Evolutionary conservation across 2,329 filamentous ascomycete genomes (phyloP).

Genomic region (Penicillium hordei): DNA sequence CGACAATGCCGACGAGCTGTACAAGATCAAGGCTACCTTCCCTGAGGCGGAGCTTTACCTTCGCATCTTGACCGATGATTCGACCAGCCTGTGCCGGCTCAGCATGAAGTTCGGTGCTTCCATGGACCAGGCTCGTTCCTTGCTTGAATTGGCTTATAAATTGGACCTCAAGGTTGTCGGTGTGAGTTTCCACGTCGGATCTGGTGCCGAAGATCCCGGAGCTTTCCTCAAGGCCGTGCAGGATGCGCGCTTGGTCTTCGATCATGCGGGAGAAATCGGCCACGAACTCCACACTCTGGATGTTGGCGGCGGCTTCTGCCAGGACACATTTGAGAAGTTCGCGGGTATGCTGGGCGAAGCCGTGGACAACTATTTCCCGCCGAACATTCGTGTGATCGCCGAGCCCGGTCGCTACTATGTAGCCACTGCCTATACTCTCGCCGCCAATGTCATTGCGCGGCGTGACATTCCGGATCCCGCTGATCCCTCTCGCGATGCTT

Average conservation of each 20-base stretch:
- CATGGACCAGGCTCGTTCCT: constrained; percentile 73
- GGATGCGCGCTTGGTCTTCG: constrained; percentile 85
- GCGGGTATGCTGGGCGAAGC: constrained; percentile 75
- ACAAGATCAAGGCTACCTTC: constrained; percentile 93
- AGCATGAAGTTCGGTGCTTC: constrained; percentile 97
- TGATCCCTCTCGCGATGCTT: constrained; percentile 53
- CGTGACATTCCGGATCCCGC: constrained; percentile 77
- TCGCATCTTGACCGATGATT: constrained; percentile 95
- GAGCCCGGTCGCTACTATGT: constrained; percentile 98
- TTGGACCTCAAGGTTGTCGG: constrained; percentile 88
- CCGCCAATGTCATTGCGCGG: constrained; percentile 92
- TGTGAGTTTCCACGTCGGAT: constrained; percentile 97
- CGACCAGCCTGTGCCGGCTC: constrained; percentile 86
- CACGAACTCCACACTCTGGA: constrained; percentile 85
- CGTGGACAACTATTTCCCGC: constrained; percentile 84
- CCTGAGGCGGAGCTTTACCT: constrained; percentile 88
- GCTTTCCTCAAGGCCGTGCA: constrained; percentile 88
- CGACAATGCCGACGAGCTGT: constrained; percentile 95
- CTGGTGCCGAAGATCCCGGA: constrained; percentile 87
- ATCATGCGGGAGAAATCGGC: constrained; percentile 74
- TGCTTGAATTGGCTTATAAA: constrained; percentile 76
- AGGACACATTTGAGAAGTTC: constrained; percentile 90
- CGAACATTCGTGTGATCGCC: constrained; percentile 80
- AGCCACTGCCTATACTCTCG: constrained; percentile 86
- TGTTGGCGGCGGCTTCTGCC: constrained; percentile 89